Conservation (phyloP, 2,329 filamentous ascomycete species). For the Ambrosiella xylebori region DNA sequence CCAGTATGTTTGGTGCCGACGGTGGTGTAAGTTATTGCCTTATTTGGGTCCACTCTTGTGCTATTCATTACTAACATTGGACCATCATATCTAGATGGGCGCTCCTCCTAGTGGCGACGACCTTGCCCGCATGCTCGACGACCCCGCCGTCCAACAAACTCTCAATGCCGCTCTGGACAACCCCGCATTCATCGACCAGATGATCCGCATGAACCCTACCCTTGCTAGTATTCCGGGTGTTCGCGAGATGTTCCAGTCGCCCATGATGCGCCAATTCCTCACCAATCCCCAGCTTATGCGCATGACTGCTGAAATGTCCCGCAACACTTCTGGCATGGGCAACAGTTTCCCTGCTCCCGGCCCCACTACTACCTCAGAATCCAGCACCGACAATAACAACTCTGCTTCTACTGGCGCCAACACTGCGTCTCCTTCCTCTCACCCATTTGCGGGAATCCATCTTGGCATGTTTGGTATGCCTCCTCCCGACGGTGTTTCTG, state of each 20-base stretch:
- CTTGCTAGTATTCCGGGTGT: conserved; percentile 57
- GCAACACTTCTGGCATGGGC: conserved; percentile 36
- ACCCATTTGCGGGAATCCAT: not conserved
- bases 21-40: conserved; percentile 54
- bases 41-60: not conserved
- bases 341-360: conserved; percentile 72
- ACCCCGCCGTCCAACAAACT: conserved; percentile 69
- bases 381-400: conserved; percentile 24
- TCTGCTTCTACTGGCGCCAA: conserved; percentile 18
- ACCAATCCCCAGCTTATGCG: conserved; percentile 73
- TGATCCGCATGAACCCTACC: conserved; percentile 83
- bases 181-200: conserved; percentile 83
- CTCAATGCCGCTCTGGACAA: conserved; percentile 95
- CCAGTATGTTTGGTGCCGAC: conserved; percentile 82
- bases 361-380: conserved; percentile 61
- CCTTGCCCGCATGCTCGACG: conserved; percentile 69
- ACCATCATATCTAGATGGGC: conserved; percentile 50
- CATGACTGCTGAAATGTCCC: conserved; percentile 39
- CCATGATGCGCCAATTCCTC: conserved; percentile 80
- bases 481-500: conserved; percentile 13
- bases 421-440: conserved; percentile 14
- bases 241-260: conserved; percentile 72
- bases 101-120: conserved; percentile 66
- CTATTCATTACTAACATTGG: conserved; percentile 2
- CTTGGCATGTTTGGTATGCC: not conserved